Conservation (phyloP, 352 stramenopile genomes). For the Phytophthora brassicae region DNA sequence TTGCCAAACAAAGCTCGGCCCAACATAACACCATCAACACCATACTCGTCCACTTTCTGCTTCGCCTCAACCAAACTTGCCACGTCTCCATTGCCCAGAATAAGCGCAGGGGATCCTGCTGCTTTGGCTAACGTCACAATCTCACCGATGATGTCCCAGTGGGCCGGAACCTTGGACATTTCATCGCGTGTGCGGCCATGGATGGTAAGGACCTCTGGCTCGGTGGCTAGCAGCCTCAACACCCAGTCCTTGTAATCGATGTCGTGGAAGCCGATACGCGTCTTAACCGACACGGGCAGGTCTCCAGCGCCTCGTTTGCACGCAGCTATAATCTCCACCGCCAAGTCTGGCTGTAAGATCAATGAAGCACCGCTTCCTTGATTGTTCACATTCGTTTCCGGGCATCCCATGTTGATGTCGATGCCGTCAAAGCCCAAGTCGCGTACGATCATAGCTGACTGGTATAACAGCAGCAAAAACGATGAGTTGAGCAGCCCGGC, state of each 20-base stretch:
- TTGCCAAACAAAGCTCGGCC: constrained; percentile 79
- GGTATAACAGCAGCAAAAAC: neutral
- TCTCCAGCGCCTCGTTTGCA: constrained; percentile 69
- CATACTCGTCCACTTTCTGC: constrained; percentile 68
- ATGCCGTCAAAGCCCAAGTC: constrained; percentile 86
- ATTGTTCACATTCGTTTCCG: constrained; percentile 76
- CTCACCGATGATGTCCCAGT: constrained; percentile 84
- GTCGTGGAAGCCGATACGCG: constrained; percentile 72
- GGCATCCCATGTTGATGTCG: constrained; percentile 88
- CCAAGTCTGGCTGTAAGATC: constrained; percentile 62
- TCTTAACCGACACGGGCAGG: constrained; percentile 78
- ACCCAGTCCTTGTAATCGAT: constrained; percentile 86
- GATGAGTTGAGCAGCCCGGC: no score
- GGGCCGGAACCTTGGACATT: constrained; percentile 80
- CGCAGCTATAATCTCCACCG: constrained; percentile 62
- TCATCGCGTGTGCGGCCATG: constrained; percentile 78
- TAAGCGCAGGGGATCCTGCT: constrained; percentile 51
- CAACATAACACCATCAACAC: constrained; percentile 80
- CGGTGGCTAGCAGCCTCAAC: constrained; percentile 58
- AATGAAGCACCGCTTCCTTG: constrained; percentile 73
- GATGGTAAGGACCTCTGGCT: constrained; percentile 75
- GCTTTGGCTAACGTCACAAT: constrained; percentile 58
- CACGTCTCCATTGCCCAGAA: constrained; percentile 84
- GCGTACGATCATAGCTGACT: constrained; percentile 76
- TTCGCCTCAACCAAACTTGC: constrained; percentile 59